Percentiles rank a stretch among this genome's conserved stretches.
Conservation (phyloP, 169 alveolate genomes). For the Cryptosporidium baileyi region DNA sequence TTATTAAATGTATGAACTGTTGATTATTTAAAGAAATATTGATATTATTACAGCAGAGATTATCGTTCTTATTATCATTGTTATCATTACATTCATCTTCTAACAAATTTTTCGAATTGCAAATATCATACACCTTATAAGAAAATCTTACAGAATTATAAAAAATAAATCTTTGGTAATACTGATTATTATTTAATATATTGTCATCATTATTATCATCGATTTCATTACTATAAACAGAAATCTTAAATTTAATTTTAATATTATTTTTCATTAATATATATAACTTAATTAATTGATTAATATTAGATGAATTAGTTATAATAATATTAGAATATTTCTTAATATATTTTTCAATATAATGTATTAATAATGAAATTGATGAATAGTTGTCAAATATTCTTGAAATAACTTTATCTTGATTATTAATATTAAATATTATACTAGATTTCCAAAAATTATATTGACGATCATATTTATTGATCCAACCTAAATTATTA, state of each 20-base stretch:
- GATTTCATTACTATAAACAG: no score
- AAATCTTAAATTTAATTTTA: not conserved
- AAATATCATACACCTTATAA: no score
- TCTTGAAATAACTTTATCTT: not conserved
- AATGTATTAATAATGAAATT: not conserved
- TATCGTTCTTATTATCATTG: no score
- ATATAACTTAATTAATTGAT: not conserved
- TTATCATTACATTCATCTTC: no score
- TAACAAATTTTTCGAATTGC: no score
- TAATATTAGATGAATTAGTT: not conserved
- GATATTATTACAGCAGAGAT: no score
- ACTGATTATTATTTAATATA: no score
- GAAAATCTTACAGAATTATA: no score
- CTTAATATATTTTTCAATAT: not conserved
- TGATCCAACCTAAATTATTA: conserved; percentile 24
- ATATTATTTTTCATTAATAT: not conserved
- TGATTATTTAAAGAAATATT: no score
- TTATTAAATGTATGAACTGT: no score
- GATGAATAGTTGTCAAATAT: conserved; percentile 1
- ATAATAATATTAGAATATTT: not conserved
- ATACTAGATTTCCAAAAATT: conserved; percentile 33
- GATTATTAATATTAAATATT: not conserved
- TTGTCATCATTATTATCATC: no score
- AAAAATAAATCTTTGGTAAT: no score
- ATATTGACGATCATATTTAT: not conserved